These are phyloP conservation scores for Coemansia guatemalensis DNA, from an alignment of 192 early-diverging fungal genomes.

Conservation along the genomic window DNA sequence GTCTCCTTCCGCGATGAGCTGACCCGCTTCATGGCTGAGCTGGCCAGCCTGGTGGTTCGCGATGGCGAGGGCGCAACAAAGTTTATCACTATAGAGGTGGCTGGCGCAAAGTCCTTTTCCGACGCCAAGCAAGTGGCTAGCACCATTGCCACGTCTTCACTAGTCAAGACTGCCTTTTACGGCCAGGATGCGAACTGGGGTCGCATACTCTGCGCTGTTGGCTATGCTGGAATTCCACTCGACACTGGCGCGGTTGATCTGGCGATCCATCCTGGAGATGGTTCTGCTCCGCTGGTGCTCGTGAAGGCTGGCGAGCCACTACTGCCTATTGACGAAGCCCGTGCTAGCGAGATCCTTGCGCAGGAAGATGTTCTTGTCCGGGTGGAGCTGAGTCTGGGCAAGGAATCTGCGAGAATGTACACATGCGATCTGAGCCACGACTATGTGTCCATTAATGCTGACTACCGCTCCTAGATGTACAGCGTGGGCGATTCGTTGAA, in stretches of 20 bases:
- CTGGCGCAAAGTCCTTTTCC: conserved; percentile 67
- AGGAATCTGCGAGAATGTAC: conserved; percentile 79
- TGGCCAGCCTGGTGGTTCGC: conserved; percentile 87
- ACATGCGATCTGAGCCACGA: conserved; percentile 95
- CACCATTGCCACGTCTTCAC: conserved; percentile 86
- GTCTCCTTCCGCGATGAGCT: conserved; percentile 68
- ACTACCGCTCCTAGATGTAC: conserved; percentile 64
- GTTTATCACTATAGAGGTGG: conserved; percentile 88
- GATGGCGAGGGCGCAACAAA: conserved; percentile 99
- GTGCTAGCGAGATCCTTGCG: conserved; percentile 80
- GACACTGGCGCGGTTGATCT: conserved; percentile 76
- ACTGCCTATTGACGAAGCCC: conserved; percentile 72
- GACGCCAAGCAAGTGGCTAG: conserved; percentile 81
- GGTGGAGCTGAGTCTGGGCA: conserved; percentile 77
- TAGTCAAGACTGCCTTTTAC: conserved; percentile 96
- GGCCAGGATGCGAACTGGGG: conserved; percentile 99
- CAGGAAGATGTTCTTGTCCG: conserved; percentile 81
- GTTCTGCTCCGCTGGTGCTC: conserved; percentile 62
- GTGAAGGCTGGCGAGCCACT: conserved; percentile 81
- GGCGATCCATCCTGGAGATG: conserved; percentile 67
- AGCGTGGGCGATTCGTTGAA: not conserved
- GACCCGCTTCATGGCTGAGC: conserved; percentile 79
- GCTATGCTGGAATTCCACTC: conserved; percentile 74
- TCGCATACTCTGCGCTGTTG: conserved; percentile 88
- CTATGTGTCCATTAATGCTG: conserved; percentile 92